These are phyloP conservation scores for Backusella macrospora DNA, from an alignment of 192 early-diverging fungal genomes.

Conservation along the genomic window DNA sequence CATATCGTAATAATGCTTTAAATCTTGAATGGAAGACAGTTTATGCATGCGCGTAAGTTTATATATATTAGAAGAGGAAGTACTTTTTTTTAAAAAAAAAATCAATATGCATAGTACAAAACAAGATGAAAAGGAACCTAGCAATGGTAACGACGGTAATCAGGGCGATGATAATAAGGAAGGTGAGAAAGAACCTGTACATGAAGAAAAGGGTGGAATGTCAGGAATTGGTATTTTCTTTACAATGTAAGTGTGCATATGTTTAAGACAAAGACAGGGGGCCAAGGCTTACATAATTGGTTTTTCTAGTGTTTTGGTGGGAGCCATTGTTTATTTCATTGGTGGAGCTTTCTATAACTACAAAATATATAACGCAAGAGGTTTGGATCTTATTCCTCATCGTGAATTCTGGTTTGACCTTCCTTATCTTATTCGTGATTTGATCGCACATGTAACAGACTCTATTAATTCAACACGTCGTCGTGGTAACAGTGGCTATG, in stretches of 20 bases:
- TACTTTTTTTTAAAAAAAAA: neutral
- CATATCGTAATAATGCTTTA: slow-evolving; percentile 26
- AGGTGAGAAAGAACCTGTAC: neutral
- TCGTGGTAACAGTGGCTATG: slow-evolving; percentile 40
- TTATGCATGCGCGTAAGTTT: slow-evolving; percentile 28
- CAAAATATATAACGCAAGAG: slow-evolving; percentile 39
- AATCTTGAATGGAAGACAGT: slow-evolving; percentile 30
- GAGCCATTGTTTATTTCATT: slow-evolving; percentile 32
- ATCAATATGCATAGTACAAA: slow-evolving; percentile 1
- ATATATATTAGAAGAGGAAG: no score
- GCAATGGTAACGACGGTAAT: neutral
- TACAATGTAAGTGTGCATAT: slow-evolving; percentile 19
- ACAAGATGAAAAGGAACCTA: slow-evolving; percentile 16
- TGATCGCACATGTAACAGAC: slow-evolving; percentile 33
- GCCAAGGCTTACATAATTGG: neutral
- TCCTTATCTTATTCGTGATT: slow-evolving; percentile 22
- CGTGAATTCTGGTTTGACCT: slow-evolving; percentile 18
- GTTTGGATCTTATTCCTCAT: slow-evolving; percentile 42
- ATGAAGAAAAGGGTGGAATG: slow-evolving; percentile 11
- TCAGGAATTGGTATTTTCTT: slow-evolving; percentile 29
- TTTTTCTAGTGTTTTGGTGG: slow-evolving; percentile 3
- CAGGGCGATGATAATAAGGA: neutral
- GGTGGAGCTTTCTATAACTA: slow-evolving; percentile 42
- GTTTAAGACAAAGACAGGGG: neutral
- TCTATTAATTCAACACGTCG: slow-evolving; percentile 26